Percentiles rank a stretch among this genome's conserved stretches.
These are phyloP conservation scores for Podosphaera aphanis DNA, from an alignment of 2,329 filamentous ascomycete species.

Conservation along the genomic window DNA sequence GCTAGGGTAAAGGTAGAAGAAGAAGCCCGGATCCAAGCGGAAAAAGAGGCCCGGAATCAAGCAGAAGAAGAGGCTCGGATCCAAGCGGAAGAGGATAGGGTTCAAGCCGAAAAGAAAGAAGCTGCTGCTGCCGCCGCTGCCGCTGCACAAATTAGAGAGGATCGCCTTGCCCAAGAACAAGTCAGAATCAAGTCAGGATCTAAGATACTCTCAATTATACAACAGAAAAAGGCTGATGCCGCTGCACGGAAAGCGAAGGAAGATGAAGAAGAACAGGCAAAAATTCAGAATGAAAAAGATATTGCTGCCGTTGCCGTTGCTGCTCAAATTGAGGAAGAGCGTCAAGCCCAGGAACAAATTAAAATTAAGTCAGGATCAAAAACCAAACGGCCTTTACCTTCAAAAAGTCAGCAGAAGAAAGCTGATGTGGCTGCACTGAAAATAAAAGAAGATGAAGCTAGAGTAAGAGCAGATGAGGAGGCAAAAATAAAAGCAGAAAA, in stretches of 20 bases:
- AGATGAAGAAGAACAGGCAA: background rate
- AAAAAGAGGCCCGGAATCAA: slow-evolving; percentile 28
- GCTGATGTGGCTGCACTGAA: slow-evolving; percentile 6
- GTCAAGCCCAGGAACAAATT: background rate
- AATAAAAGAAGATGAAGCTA: slow-evolving; percentile 11
- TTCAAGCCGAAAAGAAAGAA: slow-evolving; percentile 17
- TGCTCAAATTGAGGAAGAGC: slow-evolving; percentile 9
- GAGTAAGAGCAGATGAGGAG: slow-evolving; percentile 13
- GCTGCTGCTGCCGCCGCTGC: slow-evolving; percentile 18
- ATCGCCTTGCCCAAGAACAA: too few species aligned
- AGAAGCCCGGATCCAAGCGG: slow-evolving; percentile 17
- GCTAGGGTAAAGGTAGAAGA: slow-evolving; percentile 19
- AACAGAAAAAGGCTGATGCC: too few species aligned
- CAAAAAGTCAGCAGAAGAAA: slow-evolving; percentile 20
- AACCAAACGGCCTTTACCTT: slow-evolving; percentile 22
- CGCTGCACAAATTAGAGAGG: too few species aligned
- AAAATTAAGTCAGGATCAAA: background rate
- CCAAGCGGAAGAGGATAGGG: slow-evolving; percentile 14
- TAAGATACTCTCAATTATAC: too few species aligned
- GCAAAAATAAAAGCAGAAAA: background rate
- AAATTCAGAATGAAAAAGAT: background rate
- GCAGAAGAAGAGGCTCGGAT: slow-evolving; percentile 20
- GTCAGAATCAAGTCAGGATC: slow-evolving; percentile 6
- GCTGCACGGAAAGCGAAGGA: too few species aligned
- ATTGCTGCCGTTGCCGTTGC: background rate